These are phyloP conservation scores for Boletus edulis DNA, from an alignment of 768 basidiomycete species.

Conservation along the genomic window DNA sequence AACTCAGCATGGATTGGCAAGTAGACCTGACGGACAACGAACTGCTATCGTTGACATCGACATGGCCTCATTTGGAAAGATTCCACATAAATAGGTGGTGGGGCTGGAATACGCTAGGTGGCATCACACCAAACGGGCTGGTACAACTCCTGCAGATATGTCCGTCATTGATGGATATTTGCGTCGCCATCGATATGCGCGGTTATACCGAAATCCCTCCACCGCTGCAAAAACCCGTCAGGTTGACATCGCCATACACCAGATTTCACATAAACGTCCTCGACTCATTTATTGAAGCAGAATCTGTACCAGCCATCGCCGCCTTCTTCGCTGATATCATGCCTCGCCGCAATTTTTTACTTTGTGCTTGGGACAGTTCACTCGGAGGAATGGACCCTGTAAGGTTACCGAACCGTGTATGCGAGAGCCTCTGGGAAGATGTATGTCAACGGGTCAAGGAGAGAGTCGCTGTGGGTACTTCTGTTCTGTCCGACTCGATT, in stretches of 20 bases:
- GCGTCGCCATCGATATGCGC: neutral
- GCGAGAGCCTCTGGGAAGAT: too few species aligned
- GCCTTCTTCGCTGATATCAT: neutral
- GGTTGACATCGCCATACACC: too few species aligned
- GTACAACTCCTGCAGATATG: neutral
- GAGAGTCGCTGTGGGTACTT: too few species aligned
- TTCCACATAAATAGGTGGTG: neutral
- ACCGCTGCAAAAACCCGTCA: too few species aligned
- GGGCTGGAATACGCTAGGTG: neutral
- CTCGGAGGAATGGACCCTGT: too few species aligned
- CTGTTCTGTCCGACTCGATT: too few species aligned
- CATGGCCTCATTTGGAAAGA: neutral
- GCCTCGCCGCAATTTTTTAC: too few species aligned
- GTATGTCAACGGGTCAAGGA: too few species aligned
- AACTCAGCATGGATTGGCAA: too few species aligned
- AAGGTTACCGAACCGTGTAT: too few species aligned
- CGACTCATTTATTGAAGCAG: neutral
- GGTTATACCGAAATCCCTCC: too few species aligned
- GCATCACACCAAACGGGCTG: neutral
- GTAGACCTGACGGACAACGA: neutral
- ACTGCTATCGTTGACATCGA: neutral
- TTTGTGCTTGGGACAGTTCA: too few species aligned
- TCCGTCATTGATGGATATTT: neutral
- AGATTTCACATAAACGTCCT: neutral
- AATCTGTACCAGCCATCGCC: neutral